Percentiles rank a stretch among this genome's conserved stretches.
These are phyloP conservation scores for Dryadomyces sulphureus DNA, from an alignment of 2,329 filamentous ascomycete genomes.

Conservation along the genomic window DNA sequence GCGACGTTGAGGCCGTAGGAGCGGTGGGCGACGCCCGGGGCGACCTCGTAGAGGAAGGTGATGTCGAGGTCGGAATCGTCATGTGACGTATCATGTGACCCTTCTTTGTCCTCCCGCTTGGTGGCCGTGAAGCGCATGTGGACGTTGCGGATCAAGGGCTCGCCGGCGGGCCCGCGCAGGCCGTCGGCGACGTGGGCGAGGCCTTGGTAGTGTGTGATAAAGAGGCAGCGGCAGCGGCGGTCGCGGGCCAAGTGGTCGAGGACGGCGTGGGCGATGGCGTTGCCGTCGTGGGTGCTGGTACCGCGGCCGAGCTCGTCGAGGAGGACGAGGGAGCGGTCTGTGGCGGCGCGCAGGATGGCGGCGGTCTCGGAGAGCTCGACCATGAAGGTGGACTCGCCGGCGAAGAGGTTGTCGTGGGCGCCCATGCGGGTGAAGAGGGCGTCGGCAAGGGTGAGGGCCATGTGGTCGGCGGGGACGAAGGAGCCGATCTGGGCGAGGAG, in stretches of 20 bases:
- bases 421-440: slow-evolving; percentile 93
- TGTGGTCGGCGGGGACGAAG: slow-evolving; percentile 70
- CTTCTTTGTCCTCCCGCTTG: neutral
- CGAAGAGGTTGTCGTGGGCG: slow-evolving; percentile 89
- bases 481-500: slow-evolving; percentile 93
- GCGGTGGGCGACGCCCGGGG: slow-evolving; percentile 79
- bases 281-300: slow-evolving; percentile 88
- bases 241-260: slow-evolving; percentile 69
- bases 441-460: slow-evolving; percentile 69
- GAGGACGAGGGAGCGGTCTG: slow-evolving; percentile 71
- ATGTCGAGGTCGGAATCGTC: slow-evolving; percentile 50
- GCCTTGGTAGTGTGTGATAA: slow-evolving; percentile 96
- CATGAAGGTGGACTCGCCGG: slow-evolving; percentile 94
- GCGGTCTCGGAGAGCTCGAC: slow-evolving; percentile 89
- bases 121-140: slow-evolving; percentile 71
- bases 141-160: slow-evolving; percentile 55
- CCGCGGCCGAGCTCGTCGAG: slow-evolving; percentile 90
- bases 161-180: slow-evolving; percentile 31
- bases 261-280: slow-evolving; percentile 88
- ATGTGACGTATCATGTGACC: slow-evolving; percentile 1
- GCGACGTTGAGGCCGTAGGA: slow-evolving; percentile 94
- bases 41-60: slow-evolving; percentile 89
- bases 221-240: slow-evolving; percentile 65
- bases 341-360: slow-evolving; percentile 79
- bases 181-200: slow-evolving; percentile 56